Percentiles rank a stretch among this genome's conserved stretches.
These are phyloP conservation scores for Boechera divaricarpa DNA, from an alignment of 345 rosid species.

Conservation along the genomic window DNA sequence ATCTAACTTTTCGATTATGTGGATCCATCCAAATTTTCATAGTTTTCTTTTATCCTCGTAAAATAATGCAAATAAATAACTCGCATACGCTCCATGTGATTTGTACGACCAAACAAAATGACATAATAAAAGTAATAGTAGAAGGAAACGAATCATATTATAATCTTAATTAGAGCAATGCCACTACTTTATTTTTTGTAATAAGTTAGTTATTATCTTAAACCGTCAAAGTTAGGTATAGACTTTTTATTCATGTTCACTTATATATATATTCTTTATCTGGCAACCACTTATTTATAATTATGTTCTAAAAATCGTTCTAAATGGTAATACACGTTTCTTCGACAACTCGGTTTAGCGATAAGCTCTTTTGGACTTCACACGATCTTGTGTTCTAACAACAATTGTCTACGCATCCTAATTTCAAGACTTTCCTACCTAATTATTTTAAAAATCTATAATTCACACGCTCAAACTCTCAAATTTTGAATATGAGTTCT, in stretches of 20 bases:
- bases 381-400: slow-evolving; percentile 31
- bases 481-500: background rate
- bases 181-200: slow-evolving; percentile 13
- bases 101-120: background rate
- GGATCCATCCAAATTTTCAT: background rate
- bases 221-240: slow-evolving; percentile 47
- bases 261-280: slow-evolving; percentile 6
- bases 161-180: slow-evolving; percentile 16
- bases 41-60: background rate
- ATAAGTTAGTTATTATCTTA: slow-evolving; percentile 37
- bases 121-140: background rate
- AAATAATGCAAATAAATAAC: background rate
- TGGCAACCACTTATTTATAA: slow-evolving; percentile 36
- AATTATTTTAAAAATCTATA: background rate
- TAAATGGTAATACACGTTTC: slow-evolving; percentile 38
- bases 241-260: slow-evolving; percentile 29
- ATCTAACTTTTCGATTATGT: background rate
- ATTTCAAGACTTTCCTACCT: slow-evolving; percentile 9
- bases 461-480: background rate
- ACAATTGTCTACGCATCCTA: slow-evolving; percentile 34
- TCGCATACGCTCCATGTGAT: background rate
- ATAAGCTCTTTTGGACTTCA: slow-evolving; percentile 38
- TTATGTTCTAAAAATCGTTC: slow-evolving; percentile 8
- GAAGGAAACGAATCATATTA: slow-evolving; percentile 10
- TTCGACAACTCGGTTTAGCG: slow-evolving; percentile 38